phyloP scores from a whole-genome alignment of 2,329 filamentous ascomycete species.

The Trichoderma citrinoviride region DNA sequence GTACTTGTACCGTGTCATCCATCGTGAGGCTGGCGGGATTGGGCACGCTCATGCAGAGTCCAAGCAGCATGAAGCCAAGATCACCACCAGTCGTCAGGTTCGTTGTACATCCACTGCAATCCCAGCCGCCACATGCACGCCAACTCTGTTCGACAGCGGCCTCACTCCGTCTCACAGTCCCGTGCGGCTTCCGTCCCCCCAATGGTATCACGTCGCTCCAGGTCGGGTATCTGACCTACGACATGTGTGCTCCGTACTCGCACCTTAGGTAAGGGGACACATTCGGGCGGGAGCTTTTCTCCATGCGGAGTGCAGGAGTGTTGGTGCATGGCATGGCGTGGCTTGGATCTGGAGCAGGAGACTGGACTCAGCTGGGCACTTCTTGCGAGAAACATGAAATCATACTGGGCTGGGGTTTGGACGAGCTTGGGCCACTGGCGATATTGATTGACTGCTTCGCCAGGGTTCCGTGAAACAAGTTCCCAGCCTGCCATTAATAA shows the following conservation, averaged over 20 bases:
- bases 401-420: conserved; percentile 11
- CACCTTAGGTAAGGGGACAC: background rate
- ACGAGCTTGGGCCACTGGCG: conserved; percentile 11
- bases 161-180: background rate
- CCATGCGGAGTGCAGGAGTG: conserved; percentile 13
- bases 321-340: too few species aligned
- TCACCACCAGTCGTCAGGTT: too few species aligned
- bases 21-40: background rate
- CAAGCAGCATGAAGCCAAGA: too few species aligned
- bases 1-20: background rate
- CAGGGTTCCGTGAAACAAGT: conserved; percentile 9
- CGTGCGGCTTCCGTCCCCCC: conserved; percentile 1
- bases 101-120: background rate
- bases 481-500: conserved; percentile 14
- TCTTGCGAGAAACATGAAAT: background rate
- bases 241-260: background rate
- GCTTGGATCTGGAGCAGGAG: too few species aligned
- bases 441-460: conserved; percentile 6
- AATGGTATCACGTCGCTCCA: background rate
- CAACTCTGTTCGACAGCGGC: background rate
- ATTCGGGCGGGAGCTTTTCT: background rate
- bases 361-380: background rate
- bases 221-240: conserved; percentile 17
- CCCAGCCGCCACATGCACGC: conserved; percentile 9
- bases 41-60: background rate